These are phyloP conservation scores for Leishmania arabica DNA, from an alignment of 208 protist species.

Conservation along the genomic window DNA sequence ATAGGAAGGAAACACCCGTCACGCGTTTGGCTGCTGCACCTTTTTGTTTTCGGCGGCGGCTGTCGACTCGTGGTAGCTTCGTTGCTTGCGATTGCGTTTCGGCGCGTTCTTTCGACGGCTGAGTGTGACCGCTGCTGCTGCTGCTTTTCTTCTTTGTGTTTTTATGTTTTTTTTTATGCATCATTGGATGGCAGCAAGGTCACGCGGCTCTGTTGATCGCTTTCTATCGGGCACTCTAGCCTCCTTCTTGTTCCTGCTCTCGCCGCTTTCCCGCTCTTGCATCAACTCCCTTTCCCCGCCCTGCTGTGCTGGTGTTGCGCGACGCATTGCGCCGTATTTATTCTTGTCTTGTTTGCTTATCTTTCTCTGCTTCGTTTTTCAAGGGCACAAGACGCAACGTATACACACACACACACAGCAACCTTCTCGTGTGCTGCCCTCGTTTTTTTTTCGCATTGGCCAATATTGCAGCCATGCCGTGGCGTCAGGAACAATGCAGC, in stretches of 20 bases:
- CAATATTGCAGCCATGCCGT: constrained; percentile 16
- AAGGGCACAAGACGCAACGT: background rate
- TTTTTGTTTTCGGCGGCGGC: background rate
- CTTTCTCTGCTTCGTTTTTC: background rate
- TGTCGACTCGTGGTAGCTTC: background rate
- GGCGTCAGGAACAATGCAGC: constrained; percentile 78
- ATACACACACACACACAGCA: too few species aligned
- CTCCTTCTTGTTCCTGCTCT: background rate
- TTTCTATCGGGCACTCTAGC: background rate
- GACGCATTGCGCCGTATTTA: background rate
- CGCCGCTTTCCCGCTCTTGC: background rate
- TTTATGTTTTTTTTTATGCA: background rate
- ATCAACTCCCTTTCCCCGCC: background rate
- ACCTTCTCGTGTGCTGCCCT: background rate
- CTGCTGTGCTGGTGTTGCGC: background rate
- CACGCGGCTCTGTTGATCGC: background rate
- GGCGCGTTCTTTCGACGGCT: background rate
- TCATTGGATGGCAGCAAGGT: background rate
- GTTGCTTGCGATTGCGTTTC: background rate
- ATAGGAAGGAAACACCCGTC: background rate
- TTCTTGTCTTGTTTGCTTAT: background rate
- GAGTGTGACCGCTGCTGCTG: background rate
- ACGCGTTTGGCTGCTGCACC: too few species aligned
- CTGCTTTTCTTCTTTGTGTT: background rate
- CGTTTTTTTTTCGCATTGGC: background rate